These are phyloP conservation scores for Herpetomonas samuelpessoai DNA, from an alignment of 208 protist species.

Conservation along the genomic window DNA sequence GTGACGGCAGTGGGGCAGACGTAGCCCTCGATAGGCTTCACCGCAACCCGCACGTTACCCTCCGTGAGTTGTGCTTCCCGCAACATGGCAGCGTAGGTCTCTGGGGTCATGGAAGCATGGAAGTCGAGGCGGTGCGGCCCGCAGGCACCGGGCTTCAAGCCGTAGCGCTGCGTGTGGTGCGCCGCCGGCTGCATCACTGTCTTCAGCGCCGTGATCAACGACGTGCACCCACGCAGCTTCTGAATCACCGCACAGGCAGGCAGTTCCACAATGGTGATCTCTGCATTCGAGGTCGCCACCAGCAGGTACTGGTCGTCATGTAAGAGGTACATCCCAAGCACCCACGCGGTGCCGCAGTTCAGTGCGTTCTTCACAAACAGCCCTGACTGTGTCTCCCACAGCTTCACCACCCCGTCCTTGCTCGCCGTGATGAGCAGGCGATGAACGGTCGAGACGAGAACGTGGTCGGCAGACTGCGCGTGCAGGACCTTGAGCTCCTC, in stretches of 20 bases:
- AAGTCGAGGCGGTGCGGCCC: slow-evolving; percentile 50
- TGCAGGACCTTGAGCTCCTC: slow-evolving; percentile 53
- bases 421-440: slow-evolving; percentile 57
- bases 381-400: slow-evolving; percentile 60
- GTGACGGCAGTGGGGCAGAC: slow-evolving; percentile 57
- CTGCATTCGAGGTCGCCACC: slow-evolving; percentile 69
- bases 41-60: slow-evolving; percentile 35
- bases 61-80: slow-evolving; percentile 40
- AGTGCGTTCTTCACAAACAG: slow-evolving; percentile 61
- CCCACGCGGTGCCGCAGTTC: slow-evolving; percentile 69
- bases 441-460: slow-evolving; percentile 38
- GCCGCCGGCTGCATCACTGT: slow-evolving; percentile 55
- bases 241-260: slow-evolving; percentile 52
- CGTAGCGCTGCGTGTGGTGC: slow-evolving; percentile 54
- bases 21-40: slow-evolving; percentile 68
- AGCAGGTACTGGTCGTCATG: slow-evolving; percentile 72
- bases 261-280: slow-evolving; percentile 83
- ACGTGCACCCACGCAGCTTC: slow-evolving; percentile 76
- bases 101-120: slow-evolving; percentile 30
- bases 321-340: slow-evolving; percentile 69
- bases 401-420: slow-evolving; percentile 80
- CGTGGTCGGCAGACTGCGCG: slow-evolving; percentile 54
- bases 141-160: slow-evolving; percentile 71
- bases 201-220: slow-evolving; percentile 45
- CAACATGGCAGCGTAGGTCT: slow-evolving; percentile 34